A percentile compares a stretch with the other conserved stretches of the same genome.
These are phyloP conservation scores for Hypomyces rosellus DNA, from an alignment of 2,329 filamentous ascomycete genomes.

Conservation along the genomic window DNA sequence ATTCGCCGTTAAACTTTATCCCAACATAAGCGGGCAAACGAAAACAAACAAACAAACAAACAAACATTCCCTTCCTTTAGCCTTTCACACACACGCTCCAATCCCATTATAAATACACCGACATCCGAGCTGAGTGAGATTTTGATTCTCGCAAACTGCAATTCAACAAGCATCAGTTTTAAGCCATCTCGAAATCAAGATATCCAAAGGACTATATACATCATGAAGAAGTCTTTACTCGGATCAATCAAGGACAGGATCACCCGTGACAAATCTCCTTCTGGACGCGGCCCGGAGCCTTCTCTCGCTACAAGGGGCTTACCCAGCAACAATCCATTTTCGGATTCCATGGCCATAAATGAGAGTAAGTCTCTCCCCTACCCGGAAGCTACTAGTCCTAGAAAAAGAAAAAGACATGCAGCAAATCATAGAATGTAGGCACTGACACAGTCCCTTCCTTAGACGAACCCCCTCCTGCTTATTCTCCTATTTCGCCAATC, in stretches of 20 bases:
- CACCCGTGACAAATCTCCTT: slow-evolving; percentile 14
- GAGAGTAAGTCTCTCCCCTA: not conserved
- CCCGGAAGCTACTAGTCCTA: not conserved
- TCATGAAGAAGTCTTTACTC: slow-evolving; percentile 5
- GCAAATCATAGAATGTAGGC: no score
- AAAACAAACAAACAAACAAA: no score
- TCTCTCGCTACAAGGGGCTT: no score
- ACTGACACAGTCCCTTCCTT: not conserved
- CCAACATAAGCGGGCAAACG: no score
- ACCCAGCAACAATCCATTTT: no score
- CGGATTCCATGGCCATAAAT: not conserved
- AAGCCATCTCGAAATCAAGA: not conserved
- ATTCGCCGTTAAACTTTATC: no score
- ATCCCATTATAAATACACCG: no score
- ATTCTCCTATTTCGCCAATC: slow-evolving; percentile 13
- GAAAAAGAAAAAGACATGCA: no score
- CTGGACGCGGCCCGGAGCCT: not conserved
- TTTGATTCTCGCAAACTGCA: not conserved
- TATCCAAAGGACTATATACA: not conserved
- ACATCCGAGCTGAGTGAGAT: not conserved
- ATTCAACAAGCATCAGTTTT: not conserved
- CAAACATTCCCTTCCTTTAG: no score
- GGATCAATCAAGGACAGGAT: slow-evolving; percentile 26
- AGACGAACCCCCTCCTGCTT: slow-evolving; percentile 31
- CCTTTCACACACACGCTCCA: no score